Evolutionary conservation across 2,329 filamentous ascomycete species (phyloP).

Genomic region (Knufia petricola): DNA sequence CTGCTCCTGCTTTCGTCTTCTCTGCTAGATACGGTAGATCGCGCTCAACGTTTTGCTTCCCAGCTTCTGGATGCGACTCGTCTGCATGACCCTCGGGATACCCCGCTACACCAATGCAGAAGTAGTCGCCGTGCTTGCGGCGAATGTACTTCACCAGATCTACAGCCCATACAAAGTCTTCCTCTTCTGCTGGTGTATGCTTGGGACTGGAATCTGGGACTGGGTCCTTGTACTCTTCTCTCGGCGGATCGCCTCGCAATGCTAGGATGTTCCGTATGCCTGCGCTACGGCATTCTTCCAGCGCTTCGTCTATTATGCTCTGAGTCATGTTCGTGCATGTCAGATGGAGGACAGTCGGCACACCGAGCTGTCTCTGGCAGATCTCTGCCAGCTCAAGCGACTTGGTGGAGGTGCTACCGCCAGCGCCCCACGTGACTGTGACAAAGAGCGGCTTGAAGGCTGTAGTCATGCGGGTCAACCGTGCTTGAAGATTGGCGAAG

Average conservation of each 20-base stretch:
- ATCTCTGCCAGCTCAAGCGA: conserved; percentile 91
- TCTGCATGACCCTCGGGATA: conserved; percentile 95
- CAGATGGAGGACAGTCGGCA: conserved; percentile 91
- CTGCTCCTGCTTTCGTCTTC: conserved; percentile 82
- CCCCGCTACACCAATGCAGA: conserved; percentile 86
- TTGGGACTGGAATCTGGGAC: conserved; percentile 55
- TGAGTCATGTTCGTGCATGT: conserved; percentile 98
- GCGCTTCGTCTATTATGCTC: conserved; percentile 71
- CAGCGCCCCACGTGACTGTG: conserved; percentile 95
- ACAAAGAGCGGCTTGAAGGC: conserved; percentile 88
- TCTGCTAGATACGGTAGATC: conserved; percentile 85
- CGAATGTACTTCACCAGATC: conserved; percentile 87
- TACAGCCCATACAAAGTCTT: conserved; percentile 74
- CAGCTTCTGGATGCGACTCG: conserved; percentile 72
- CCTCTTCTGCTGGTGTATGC: conserved; percentile 8
- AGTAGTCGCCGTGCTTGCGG: conserved; percentile 80
- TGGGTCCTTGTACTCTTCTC: conserved; percentile 74
- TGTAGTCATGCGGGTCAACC: conserved; percentile 88
- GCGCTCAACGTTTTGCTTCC: conserved; percentile 44
- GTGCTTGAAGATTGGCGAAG: conserved; percentile 83
- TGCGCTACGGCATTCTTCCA: conserved; percentile 81
- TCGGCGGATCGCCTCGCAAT: conserved; percentile 79
- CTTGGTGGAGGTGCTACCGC: conserved; percentile 81
- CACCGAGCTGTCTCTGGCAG: conserved; percentile 79
- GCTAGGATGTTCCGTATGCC: conserved; percentile 92